phyloP scores from a whole-genome alignment of 1,284 basidiomycete species.

The Tilletia indica region DNA sequence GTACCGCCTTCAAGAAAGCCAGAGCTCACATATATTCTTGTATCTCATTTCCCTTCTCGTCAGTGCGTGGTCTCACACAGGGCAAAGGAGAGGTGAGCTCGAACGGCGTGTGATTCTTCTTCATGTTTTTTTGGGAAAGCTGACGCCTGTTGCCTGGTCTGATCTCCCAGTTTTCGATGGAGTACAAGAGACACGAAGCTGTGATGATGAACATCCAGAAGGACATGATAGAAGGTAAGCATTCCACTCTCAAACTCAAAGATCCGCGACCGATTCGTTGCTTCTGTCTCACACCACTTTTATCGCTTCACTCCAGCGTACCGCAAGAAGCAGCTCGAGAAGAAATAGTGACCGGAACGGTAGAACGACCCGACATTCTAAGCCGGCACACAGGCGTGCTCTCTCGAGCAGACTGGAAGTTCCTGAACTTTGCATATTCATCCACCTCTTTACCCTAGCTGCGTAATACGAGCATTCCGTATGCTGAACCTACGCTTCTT shows the following conservation, averaged over 20 bases:
- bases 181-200: constrained; percentile 77
- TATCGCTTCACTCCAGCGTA: not conserved
- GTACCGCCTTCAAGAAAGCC: not conserved
- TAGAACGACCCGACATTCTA: too few species aligned
- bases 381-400: too few species aligned
- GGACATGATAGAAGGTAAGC: constrained; percentile 66
- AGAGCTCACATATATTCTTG: constrained; percentile 62
- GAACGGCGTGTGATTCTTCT: not conserved
- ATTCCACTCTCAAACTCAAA: not conserved
- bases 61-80: constrained; percentile 83
- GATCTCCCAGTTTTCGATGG: constrained; percentile 79
- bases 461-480: too few species aligned
- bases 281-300: not conserved
- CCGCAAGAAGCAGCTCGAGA: constrained; percentile 16
- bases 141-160: not conserved
- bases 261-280: not conserved
- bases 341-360: not conserved
- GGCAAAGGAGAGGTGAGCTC: constrained; percentile 53
- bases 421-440: too few species aligned
- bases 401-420: too few species aligned
- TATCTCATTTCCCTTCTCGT: constrained; percentile 61
- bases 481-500: too few species aligned
- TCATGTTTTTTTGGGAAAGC: too few species aligned
- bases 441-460: too few species aligned
- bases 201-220: constrained; percentile 85